Evolutionary conservation across 2,329 filamentous ascomycete genomes (phyloP), one percentile per base, ranked within the genome.

Genomic region (Phaeophleospora eucalypticola): DNA sequence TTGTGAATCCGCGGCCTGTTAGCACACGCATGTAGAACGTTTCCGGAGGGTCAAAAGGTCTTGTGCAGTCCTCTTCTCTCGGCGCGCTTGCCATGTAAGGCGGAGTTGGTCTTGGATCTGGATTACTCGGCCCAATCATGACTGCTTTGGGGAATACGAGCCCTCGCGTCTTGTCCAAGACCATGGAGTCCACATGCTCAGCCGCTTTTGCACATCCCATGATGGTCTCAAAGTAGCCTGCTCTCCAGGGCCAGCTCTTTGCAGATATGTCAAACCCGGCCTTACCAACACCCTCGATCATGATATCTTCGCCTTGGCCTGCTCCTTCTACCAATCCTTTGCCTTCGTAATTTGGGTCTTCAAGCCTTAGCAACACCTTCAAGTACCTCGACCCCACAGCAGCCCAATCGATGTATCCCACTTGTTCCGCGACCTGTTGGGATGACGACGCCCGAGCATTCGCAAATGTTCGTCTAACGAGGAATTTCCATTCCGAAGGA

Each of bases 111-210:
- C 78, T 80, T 1, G 89, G 89, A 47, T 82, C 76, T 0, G 87
- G 88, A 65, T 96, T 96, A 3, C 87, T 89, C 1, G 89, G 87
- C 0, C 89, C 89, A 40, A 86, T 77, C 44, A 96, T 81, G 52
- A 85, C 82, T 37, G 87, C 82, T 4, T 80, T 78, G 0, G 87
- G 82, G 56, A 87, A 91, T 21, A 85, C 77, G 19, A 85, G 69
- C 35, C 78, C 76, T 53, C 82, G 76, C 7, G 77, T 83, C 36
- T 69, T 81, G 66, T 95, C 89, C 36, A 78, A 74, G 14, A 94
- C 75, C 77, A 84, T 89, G 39, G 85, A 86, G 54, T 95, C 87
- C 18, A 94, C 71, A 57, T 90, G 81, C 68, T 96, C 90, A 3
- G 89, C 83, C 0, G 84, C 81, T 55, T 81, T 80, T 0, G 85